phyloP scores from a whole-genome alignment of 345 rosid genomes.

The Erodium maritimum region DNA sequence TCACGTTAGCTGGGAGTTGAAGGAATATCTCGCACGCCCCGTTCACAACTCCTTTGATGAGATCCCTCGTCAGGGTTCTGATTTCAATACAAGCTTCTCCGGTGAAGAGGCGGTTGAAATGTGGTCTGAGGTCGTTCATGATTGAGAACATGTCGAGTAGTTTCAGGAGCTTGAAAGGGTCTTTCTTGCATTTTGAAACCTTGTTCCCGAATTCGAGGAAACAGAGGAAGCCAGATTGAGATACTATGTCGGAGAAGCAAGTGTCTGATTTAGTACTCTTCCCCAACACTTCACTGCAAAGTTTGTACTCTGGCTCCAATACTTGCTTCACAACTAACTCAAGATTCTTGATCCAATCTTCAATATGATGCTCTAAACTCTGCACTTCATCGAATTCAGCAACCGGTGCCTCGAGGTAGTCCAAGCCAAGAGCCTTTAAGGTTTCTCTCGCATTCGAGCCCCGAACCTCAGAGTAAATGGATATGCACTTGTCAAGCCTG shows the following conservation, averaged over 20 bases:
- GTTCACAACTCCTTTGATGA: constrained; percentile 41
- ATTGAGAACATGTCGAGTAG: constrained; percentile 48
- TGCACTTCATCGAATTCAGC: constrained; percentile 34
- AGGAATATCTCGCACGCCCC: constrained; percentile 58
- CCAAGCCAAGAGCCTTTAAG: constrained; percentile 29
- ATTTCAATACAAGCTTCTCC: constrained; percentile 42
- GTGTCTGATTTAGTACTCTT: constrained; percentile 18
- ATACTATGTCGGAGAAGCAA: constrained; percentile 50
- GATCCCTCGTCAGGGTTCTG: constrained; percentile 43
- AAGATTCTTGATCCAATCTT: constrained; percentile 48
- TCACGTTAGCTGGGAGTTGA: constrained; percentile 58
- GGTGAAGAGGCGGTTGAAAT: constrained; percentile 55
- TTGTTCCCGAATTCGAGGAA: constrained; percentile 47
- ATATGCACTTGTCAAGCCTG: constrained; percentile 26
- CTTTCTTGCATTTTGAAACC: constrained; percentile 43
- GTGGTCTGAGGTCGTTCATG: constrained; percentile 42
- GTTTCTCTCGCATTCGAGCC: constrained; percentile 21
- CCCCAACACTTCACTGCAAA: constrained; percentile 37
- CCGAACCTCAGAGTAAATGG: constrained; percentile 29
- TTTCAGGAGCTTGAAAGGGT: constrained; percentile 53
- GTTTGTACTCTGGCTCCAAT: constrained; percentile 32
- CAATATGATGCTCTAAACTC: constrained; percentile 26
- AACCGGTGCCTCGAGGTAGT: constrained; percentile 32
- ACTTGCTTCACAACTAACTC: constrained; percentile 38
- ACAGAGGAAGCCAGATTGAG: constrained; percentile 30